Conservation (phyloP, 371 early-diverging fungal species). For the Syncephalis plumigaleata region DNA sequence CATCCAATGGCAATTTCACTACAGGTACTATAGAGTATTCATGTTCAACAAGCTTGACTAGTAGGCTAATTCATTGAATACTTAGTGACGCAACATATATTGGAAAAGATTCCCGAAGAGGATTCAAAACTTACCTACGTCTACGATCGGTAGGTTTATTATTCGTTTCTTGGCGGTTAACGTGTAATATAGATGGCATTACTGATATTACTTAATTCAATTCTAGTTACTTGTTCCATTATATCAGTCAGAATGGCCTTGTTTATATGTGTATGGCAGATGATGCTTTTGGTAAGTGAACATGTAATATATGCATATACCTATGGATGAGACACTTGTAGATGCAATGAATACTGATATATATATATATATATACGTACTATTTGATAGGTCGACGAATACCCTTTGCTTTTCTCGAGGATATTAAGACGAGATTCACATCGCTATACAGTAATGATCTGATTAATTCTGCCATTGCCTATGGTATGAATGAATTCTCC, state of each 20-base stretch:
- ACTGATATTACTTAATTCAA: background rate
- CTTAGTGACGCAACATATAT: slow-evolving; percentile 64
- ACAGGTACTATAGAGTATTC: slow-evolving; percentile 5
- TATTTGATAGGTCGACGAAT: slow-evolving; percentile 56
- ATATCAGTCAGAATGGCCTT: slow-evolving; percentile 59
- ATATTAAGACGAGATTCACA: slow-evolving; percentile 48
- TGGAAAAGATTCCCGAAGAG: slow-evolving; percentile 77
- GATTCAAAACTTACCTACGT: slow-evolving; percentile 82
- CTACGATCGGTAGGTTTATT: slow-evolving; percentile 66
- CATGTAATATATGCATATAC: background rate
- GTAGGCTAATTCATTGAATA: background rate
- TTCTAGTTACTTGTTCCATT: slow-evolving; percentile 71
- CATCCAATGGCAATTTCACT: slow-evolving; percentile 50
- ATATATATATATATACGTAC: too few relatives aligned
- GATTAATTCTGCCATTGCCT: slow-evolving; percentile 39
- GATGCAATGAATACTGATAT: background rate
- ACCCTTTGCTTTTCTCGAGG: slow-evolving; percentile 80
- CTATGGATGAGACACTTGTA: too few relatives aligned
- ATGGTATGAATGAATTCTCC: slow-evolving; percentile 70
- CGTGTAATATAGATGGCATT: background rate
- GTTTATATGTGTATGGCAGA: slow-evolving; percentile 84
- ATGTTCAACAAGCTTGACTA: background rate
- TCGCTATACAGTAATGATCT: slow-evolving; percentile 34
- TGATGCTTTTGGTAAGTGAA: slow-evolving; percentile 46
- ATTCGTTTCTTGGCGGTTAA: background rate